Evolutionary conservation across 345 rosid species (phyloP).

Genomic region (Passiflora organensis): DNA sequence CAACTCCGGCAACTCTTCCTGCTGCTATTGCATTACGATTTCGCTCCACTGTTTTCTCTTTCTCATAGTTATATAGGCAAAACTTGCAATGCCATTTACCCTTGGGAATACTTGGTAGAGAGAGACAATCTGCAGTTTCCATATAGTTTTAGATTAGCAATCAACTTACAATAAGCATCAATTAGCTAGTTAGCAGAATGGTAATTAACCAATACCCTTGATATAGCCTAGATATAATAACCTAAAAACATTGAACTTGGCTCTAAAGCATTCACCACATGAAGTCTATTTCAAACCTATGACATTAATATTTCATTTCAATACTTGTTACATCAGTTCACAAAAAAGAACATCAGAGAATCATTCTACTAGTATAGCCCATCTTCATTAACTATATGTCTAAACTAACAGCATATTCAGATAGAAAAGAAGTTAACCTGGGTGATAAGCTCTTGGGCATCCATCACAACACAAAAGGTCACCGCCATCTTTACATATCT

Average conservation of each 20-base stretch:
- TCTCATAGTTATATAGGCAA: constrained; percentile 55
- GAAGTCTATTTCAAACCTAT: no score
- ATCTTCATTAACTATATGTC: no score
- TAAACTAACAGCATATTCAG: no score
- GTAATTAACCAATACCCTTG: neutral
- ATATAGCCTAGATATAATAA: neutral
- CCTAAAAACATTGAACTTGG: neutral
- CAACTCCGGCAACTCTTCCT: constrained; percentile 84
- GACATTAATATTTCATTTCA: no score
- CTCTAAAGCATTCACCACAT: no score
- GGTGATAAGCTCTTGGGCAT: constrained; percentile 97
- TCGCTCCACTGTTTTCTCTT: constrained; percentile 61
- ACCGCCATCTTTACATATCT: constrained; percentile 94
- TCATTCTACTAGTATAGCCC: no score
- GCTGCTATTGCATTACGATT: constrained; percentile 86
- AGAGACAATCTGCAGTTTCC: constrained; percentile 59
- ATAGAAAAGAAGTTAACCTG: constrained; percentile 38
- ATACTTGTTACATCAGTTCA: no score
- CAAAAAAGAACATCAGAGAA: no score
- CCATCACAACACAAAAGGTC: constrained; percentile 89
- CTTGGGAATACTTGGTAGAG: constrained; percentile 46
- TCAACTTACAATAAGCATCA: neutral
- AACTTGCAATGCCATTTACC: constrained; percentile 83
- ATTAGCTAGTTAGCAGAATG: neutral
- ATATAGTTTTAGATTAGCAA: neutral